These are phyloP conservation scores for Penicillium sp. DNA, from an alignment of 2,329 filamentous ascomycete genomes.

Conservation along the genomic window DNA sequence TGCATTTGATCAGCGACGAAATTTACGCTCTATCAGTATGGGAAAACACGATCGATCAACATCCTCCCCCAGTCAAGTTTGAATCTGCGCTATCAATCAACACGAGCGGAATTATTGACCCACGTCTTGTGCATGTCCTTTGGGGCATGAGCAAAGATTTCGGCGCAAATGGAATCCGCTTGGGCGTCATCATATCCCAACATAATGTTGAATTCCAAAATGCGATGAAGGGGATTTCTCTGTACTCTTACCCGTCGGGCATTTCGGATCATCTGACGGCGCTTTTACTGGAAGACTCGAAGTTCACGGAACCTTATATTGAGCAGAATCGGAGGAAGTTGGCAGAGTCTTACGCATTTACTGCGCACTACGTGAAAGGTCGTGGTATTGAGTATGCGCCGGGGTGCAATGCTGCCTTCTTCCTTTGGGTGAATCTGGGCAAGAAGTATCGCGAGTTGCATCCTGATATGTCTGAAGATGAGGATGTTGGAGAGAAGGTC, in stretches of 20 bases:
- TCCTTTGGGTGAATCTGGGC: constrained; percentile 54
- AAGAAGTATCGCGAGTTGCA: constrained; percentile 29
- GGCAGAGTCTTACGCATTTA: constrained; percentile 40
- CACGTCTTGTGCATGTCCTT: constrained; percentile 51
- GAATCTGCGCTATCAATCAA: constrained; percentile 49
- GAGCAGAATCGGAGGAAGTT: constrained; percentile 44
- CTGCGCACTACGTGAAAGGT: constrained; percentile 37
- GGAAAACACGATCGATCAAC: constrained; percentile 37
- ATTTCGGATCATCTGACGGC: constrained; percentile 40
- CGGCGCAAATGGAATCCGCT: constrained; percentile 55
- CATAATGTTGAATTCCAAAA: constrained; percentile 42
- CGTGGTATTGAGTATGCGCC: constrained; percentile 48
- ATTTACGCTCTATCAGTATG: constrained; percentile 58
- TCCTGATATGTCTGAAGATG: constrained; percentile 6
- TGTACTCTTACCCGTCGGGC: constrained; percentile 51
- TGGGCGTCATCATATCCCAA: constrained; percentile 53
- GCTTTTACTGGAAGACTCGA: constrained; percentile 46
- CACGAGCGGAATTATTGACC: constrained; percentile 47
- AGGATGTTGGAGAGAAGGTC: constrained; percentile 26
- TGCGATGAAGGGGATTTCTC: constrained; percentile 39
- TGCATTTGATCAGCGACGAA: constrained; percentile 59
- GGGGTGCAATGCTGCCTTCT: constrained; percentile 57
- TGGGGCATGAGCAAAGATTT: constrained; percentile 54
- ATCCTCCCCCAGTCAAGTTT: constrained; percentile 36
- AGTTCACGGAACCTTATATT: constrained; percentile 48